Evolutionary conservation across 2,329 filamentous ascomycete genomes (phyloP), one percentile per base, ranked within the genome.

Genomic region (Cladosporium sp.): DNA sequence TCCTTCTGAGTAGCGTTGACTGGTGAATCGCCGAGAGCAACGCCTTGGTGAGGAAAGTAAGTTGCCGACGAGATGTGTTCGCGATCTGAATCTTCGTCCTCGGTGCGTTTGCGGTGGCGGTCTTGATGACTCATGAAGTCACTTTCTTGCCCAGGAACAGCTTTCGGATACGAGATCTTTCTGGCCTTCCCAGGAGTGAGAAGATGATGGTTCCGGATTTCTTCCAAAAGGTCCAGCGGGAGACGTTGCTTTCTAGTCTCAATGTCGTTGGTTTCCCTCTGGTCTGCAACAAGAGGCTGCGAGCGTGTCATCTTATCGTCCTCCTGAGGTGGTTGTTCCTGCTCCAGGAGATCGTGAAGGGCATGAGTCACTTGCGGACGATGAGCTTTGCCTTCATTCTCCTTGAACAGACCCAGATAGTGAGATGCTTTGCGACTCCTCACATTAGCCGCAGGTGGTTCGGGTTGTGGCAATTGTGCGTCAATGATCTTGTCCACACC

Each of bases 31-130:
- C 75, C 72, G 9, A 71, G 64, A 28, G 70, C 69, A 43, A 77
- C 66, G 55, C 78, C 76, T 61, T 88, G 83, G 72, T 92, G 88
- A 40, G 88, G 88, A 44, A 90, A 77, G 66, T 93, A 93, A 38
- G 90, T 77, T 19, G 88, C 88, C 32, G 87, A 92, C n/a, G 86
- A 89, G 57, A 93, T 90, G 68, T 92, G 88, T 68, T 93, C 88
- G 66, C 87, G 84, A 54, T 87, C 85, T 11, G 86, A 90, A 33
- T 81, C 79, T n/a, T 81, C 77, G 44, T 79, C 78, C 33, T 77
- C 78, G 22, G 71, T 70, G 60, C 57, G 52, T 13, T 43, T 40
- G 5, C 33, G 45, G 31, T n/a, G 13, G 16, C 33, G 14, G 9
- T 58, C 54, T 31, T 54, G 46, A 31, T 56, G 55, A 16, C 55